Base-by-base conservation (phyloP, 2,329 filamentous ascomycete species). In the Colletotrichum sp. region DNA sequence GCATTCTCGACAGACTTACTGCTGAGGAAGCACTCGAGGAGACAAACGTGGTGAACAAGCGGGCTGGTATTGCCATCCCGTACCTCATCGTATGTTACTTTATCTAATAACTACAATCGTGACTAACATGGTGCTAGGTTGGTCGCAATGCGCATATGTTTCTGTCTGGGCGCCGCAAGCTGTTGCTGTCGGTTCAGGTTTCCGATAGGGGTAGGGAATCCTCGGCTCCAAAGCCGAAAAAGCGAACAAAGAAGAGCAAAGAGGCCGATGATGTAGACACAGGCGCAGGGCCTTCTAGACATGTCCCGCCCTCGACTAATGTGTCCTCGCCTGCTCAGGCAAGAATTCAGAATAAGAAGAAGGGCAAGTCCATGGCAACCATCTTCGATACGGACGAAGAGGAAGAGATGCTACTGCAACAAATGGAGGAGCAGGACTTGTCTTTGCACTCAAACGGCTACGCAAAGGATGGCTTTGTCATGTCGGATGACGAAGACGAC, bases 1-100 rank as follows among this genome's bases (percentile, higher is more conserved):
- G 96, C 52, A 88, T 98, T n/a, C 95, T 98, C 79, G 92, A 95
- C 80, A 89, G 91, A 63, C 87, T 99, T 12, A 86, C 95, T 9
- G 90, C 90, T 7, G 94, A 97, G 80, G 93, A 93, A 59, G 95
- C 93, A 7, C 86, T 99, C 30, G 84, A 83, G 16, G 95, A 98
- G 84, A 86, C 93, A 38, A 94, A 95, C 80, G 86, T 90, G 65
- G 86, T 92, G 71, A 94, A 93, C 81, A 85, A 82, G 77, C 86
- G 85, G 58, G 86, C 86, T 62, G 91, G 91, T 6, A 96, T 98
- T 81, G 90, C 95, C 2, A 90, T 92, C 69, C 92, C 94, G 78
- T 98, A 98, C 81, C 88, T 96, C 63, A 85, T 87, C 74, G 92
- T 93, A 86, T 86, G 90, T 83, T 21, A 12, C 81, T 84, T 84